Percentiles rank a stretch among this genome's conserved stretches.
phyloP scores from a whole-genome alignment of 345 rosid genomes.

The Ceriops zippeliana region DNA sequence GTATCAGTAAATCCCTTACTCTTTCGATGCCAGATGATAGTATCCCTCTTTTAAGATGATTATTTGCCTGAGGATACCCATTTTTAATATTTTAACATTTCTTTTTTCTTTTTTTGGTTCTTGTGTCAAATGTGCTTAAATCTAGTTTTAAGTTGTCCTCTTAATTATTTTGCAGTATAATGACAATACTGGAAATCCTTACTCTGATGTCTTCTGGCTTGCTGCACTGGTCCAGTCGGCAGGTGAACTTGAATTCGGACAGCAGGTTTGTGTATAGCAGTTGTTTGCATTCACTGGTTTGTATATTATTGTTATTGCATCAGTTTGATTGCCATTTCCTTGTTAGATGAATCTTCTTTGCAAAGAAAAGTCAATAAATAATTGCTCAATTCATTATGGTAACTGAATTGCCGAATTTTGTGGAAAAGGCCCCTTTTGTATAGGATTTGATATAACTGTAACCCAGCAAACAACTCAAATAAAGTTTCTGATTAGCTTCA shows the following conservation, averaged over 20 bases:
- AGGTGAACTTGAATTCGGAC: conserved; percentile 90
- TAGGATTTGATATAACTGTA: too few relatives aligned
- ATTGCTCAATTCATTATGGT: too few relatives aligned
- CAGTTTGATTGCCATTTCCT: not conserved
- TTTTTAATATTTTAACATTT: too few relatives aligned
- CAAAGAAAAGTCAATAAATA: too few relatives aligned
- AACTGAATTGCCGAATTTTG: too few relatives aligned
- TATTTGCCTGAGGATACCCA: too few relatives aligned
- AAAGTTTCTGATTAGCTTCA: too few relatives aligned
- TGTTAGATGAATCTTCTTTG: not conserved
- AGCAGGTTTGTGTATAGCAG: conserved; percentile 55
- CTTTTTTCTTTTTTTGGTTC: not conserved
- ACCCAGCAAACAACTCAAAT: too few relatives aligned
- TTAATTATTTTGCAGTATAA: conserved; percentile 61
- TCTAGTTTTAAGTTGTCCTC: not conserved
- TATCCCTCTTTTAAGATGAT: too few relatives aligned
- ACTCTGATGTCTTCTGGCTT: conserved; percentile 96
- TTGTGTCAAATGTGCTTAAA: not conserved
- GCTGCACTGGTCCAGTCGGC: conserved; percentile 85
- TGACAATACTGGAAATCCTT: conserved; percentile 87
- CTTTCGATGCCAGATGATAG: too few relatives aligned
- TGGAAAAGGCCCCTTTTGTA: too few relatives aligned
- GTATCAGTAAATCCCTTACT: too few relatives aligned
- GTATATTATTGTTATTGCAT: not conserved
- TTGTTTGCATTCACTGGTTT: not conserved